Percentiles rank a stretch among this genome's conserved stretches.
Conservation (phyloP, 2,329 filamentous ascomycete genomes). For the Neonectria coccinea region DNA sequence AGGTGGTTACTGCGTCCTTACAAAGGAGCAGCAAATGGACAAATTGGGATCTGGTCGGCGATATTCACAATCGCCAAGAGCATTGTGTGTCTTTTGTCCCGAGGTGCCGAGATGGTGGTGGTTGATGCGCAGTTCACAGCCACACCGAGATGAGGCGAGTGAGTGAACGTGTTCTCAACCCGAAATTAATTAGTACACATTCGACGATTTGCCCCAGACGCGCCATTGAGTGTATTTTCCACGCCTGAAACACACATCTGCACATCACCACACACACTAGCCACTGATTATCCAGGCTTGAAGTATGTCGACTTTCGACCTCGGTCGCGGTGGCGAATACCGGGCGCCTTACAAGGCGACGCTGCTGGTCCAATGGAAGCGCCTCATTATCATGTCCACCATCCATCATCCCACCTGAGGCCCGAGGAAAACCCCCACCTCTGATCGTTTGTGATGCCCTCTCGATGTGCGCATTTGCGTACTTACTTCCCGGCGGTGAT, state of each 20-base stretch:
- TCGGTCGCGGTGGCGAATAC: background rate
- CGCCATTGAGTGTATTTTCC: background rate
- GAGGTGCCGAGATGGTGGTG: background rate
- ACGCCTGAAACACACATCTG: background rate
- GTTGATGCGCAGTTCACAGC: background rate
- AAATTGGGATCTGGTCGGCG: background rate
- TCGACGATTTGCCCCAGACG: background rate
- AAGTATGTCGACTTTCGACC: background rate
- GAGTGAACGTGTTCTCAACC: background rate
- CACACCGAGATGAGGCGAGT: background rate
- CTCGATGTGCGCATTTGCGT: background rate
- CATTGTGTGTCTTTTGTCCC: background rate
- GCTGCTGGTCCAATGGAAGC: constrained; percentile 7
- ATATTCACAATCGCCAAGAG: background rate
- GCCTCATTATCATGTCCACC: background rate
- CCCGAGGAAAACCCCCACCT: background rate
- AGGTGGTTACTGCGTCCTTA: no score
- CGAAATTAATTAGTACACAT: constrained; percentile 1
- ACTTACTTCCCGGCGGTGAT: background rate
- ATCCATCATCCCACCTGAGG: background rate
- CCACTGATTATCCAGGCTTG: background rate
- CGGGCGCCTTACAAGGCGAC: constrained; percentile 1
- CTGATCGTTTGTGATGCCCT: no score
- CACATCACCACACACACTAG: background rate
- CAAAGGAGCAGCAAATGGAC: background rate